Conservation (phyloP, 2,329 filamentous ascomycete species). For the Aciculosporium take region DNA sequence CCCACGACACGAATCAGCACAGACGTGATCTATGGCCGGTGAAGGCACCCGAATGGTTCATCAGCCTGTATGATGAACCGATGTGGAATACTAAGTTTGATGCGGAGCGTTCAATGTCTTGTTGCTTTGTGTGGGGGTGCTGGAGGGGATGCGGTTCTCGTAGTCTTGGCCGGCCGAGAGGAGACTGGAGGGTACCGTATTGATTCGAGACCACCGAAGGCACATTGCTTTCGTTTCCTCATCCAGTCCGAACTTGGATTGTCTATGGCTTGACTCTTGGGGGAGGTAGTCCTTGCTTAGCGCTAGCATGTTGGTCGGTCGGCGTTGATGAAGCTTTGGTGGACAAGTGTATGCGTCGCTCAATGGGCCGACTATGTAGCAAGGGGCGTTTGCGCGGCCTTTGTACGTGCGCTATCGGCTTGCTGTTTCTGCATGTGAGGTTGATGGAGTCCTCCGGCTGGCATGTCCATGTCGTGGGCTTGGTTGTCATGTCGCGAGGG, state of each 20-base stretch:
- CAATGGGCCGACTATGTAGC: constrained; percentile 17
- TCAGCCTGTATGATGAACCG: no score
- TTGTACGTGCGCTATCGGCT: constrained; percentile 27
- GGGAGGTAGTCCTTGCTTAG: constrained; percentile 24
- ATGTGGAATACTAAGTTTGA: no score
- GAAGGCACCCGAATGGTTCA: no score
- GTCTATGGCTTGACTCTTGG: constrained; percentile 23
- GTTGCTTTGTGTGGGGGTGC: no score
- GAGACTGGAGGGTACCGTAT: constrained; percentile 24
- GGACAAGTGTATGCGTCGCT: constrained; percentile 10
- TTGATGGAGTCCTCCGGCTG: constrained; percentile 16
- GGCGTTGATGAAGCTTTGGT: constrained; percentile 14
- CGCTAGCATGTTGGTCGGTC: constrained; percentile 22
- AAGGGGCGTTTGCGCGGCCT: constrained; percentile 23
- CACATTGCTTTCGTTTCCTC: constrained; percentile 21
- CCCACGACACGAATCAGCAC: no score
- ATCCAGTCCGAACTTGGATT: constrained; percentile 20
- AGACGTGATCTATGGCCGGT: no score
- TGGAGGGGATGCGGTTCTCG: no score
- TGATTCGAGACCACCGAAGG: constrained; percentile 23
- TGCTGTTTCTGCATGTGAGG: constrained; percentile 20
- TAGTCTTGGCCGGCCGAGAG: constrained; percentile 16
- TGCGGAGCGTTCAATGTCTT: no score
- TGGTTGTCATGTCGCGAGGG: constrained; percentile 15
- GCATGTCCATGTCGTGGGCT: constrained; percentile 21